Conservation (phyloP, 768 basidiomycete species). For the Melanogaster broomeanus region DNA sequence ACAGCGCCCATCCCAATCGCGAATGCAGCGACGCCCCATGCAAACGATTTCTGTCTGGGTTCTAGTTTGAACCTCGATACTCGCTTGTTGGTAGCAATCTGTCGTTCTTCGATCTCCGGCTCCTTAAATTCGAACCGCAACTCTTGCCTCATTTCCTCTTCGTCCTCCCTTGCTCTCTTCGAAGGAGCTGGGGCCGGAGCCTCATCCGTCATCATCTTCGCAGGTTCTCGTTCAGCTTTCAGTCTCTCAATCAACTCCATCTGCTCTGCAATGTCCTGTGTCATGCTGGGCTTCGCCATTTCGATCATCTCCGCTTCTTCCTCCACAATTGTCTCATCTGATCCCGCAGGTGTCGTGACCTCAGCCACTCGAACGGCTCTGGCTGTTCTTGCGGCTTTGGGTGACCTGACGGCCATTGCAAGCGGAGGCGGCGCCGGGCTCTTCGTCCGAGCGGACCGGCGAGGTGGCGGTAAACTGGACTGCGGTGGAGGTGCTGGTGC, state of each 20-base stretch:
- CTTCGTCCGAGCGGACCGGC: slow-evolving; percentile 45
- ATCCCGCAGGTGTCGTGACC: slow-evolving; percentile 50
- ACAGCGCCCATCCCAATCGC: slow-evolving; percentile 80
- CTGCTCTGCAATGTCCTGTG: slow-evolving; percentile 76
- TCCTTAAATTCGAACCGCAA: slow-evolving; percentile 69
- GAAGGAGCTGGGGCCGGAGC: slow-evolving; percentile 31
- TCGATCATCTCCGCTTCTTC: slow-evolving; percentile 61
- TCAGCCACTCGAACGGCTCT: slow-evolving; percentile 27
- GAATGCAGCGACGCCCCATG: slow-evolving; percentile 85
- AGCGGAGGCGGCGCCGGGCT: slow-evolving; percentile 37
- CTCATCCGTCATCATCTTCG: slow-evolving; percentile 26
- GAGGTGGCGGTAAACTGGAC: slow-evolving; percentile 39
- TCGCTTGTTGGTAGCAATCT: slow-evolving; percentile 65
- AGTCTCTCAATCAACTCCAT: slow-evolving; percentile 72
- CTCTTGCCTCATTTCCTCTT: slow-evolving; percentile 43
- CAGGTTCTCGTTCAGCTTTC: slow-evolving; percentile 59
- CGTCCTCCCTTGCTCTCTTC: slow-evolving; percentile 54
- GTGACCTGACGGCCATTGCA: slow-evolving; percentile 37
- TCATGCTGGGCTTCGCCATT: slow-evolving; percentile 61
- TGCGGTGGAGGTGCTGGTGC: slow-evolving; percentile 16
- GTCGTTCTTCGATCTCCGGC: slow-evolving; percentile 58
- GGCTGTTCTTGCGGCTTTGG: slow-evolving; percentile 23
- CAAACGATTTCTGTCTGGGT: slow-evolving; percentile 71
- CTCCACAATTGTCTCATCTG: slow-evolving; percentile 67
- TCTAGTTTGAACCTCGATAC: slow-evolving; percentile 55